Base-by-base conservation (phyloP, 306 rosid genomes). In the Gleditsia sinensis region DNA sequence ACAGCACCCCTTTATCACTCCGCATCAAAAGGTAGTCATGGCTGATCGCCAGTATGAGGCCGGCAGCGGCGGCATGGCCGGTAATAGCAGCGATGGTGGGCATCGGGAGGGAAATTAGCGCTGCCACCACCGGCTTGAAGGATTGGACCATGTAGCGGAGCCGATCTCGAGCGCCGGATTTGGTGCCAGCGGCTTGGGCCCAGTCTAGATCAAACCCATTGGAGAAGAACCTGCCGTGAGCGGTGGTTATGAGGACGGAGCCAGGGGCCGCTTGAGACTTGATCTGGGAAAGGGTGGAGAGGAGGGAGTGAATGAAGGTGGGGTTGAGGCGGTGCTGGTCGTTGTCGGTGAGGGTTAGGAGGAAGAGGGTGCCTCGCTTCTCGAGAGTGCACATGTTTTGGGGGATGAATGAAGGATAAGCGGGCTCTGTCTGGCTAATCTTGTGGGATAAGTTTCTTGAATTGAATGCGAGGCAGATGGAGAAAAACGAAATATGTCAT, bases 161-260 rank as follows among this genome's bases (percentile, higher is more conserved):
- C 12, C 92, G 95, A 4, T 8, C 36, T 13, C 2, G 5, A 7
- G 87, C 83, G 16, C n/a, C 86, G n/a, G 86, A 9, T 0, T 37
- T 5, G 66, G 86, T 59, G 16, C 70, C 82, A 48, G 88, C 85
- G 27, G 86, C 24, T 19, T 21, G 76, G 36, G 96, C 92, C 88
- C 89, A 88, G 58, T 54, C 53, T 45, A 90, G 86, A 68, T 88
- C 91, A 66, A 86, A 81, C 64, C 92, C 96, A 27, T 90, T 90
- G 61, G 88, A 90, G 83, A 90, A 90, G 89, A 84, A 88, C 27
- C 70, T 77, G 53, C 89, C 94, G 8, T 71, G 79, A 34, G 91
- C 81, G 59, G 89, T 81, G 79, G 96, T 87, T 81, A 90, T 74
- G 61, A 90, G 88, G 64, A 70, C 86, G 40, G 86, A 82, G 78